Base-by-base conservation (phyloP, 78 protist genomes). In the Ministeria vibrans region DNA sequence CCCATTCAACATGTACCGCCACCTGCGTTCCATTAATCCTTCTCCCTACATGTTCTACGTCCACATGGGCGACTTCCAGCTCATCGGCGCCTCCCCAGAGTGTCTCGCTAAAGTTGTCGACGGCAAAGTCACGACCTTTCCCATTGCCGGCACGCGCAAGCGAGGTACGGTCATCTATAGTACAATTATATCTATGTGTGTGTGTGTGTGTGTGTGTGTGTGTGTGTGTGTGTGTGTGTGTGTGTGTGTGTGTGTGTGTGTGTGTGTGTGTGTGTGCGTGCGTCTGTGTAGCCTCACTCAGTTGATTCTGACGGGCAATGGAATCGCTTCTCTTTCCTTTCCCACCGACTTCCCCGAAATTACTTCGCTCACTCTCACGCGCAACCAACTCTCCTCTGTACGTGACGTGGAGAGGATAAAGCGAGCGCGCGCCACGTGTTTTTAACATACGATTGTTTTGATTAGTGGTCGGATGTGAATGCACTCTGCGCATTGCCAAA, bases 81-180 rank as follows among this genome's bases (percentile, higher is more conserved):
- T 87, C 49, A 72, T 87, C 44, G 91, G 91, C 38, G 83, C 91
- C 1, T 82, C 87, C 25, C 91, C 91, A 0, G 91, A 87, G 53
- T 20, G 49, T 23, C 59, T 84, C 46, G 88, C 71, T 61, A 84
- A 79, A 39, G 79, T 79, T 28, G 41, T 5, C 55, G 72, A 83
- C 42, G 61, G 80, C 28, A 70, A 30, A 2, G 77, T 86, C 41
- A 55, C 27, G 66, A 86, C 76, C 25, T 86, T 81, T 41, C 90
- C 90, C 49, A 86, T 86, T 25, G 90, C 90, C 4, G 90, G 90
- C 36, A 86, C 90, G 18, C 41, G 86, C 51, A 76, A 70, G 75
- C 69, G 90, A n/a, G 90, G 90, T 6, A 2, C 11, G 23, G 70
- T 86, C 66, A 38, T 66, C 59, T 49, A 49, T 59, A 0, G 2